These are phyloP conservation scores for Urtica urens DNA, from an alignment of 306 rosid genomes.

Conservation along the genomic window DNA sequence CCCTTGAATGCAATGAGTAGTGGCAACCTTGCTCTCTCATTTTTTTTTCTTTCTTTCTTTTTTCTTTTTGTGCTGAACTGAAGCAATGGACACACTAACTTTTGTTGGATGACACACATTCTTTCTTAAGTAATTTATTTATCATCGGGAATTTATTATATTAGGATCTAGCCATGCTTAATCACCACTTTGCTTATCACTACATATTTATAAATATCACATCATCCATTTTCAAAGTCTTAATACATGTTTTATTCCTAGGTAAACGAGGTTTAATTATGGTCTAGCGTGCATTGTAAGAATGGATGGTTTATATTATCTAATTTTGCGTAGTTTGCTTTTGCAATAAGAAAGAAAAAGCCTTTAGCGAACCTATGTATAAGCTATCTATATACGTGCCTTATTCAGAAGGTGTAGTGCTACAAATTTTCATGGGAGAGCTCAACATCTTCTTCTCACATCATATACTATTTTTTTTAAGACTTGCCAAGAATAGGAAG, in stretches of 20 bases:
- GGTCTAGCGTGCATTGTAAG: background rate
- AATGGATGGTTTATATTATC: slow-evolving; percentile 1
- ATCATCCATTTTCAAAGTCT: slow-evolving; percentile 1
- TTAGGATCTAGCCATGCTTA: background rate
- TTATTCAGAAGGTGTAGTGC: too few relatives aligned
- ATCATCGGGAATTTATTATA: background rate
- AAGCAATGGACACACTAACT: slow-evolving; percentile 16
- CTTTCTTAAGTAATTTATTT: background rate
- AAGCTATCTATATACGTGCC: too few relatives aligned
- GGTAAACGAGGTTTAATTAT: background rate
- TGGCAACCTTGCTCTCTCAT: slow-evolving; percentile 18
- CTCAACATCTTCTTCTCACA: too few relatives aligned
- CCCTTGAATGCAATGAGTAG: slow-evolving; percentile 4
- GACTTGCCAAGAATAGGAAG: too few relatives aligned
- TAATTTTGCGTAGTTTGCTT: background rate
- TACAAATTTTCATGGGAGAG: too few relatives aligned
- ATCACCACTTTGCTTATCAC: slow-evolving; percentile 1
- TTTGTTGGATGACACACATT: slow-evolving; percentile 18
- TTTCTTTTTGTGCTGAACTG: slow-evolving; percentile 4
- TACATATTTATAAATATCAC: background rate
- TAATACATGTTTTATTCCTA: background rate
- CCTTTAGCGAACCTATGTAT: too few relatives aligned
- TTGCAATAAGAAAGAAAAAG: too few relatives aligned
- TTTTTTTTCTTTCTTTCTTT: too few relatives aligned
- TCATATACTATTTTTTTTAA: too few relatives aligned